These are phyloP conservation scores for Sorghum bicolor DNA, from an alignment of 176 grass and related monocot species.

Conservation along the genomic window Sorghum_bicolor_NCBIv3 NC_012872.2:64768501-64769000, in stretches of 20 bases:
- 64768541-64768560: background rate
- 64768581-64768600: background rate
- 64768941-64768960: background rate
- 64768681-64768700: background rate
- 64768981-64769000: background rate
- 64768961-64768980: too few relatives aligned
- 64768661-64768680: background rate
- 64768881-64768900: constrained; percentile 6
- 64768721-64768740: background rate
- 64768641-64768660: background rate
- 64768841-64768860: background rate
- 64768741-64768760: constrained; percentile 16
- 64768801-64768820: background rate
- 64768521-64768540: background rate
- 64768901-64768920: constrained; percentile 51
- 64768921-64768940: constrained; percentile 30
- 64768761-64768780: constrained; percentile 15
- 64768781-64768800: background rate
- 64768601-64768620: constrained; percentile 16
- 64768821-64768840: background rate
- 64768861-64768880: background rate
- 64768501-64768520: background rate
- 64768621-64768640: background rate
- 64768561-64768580: background rate
- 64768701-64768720: background rate